A percentile compares a stretch with the other conserved stretches of the same genome.
Evolutionary conservation across 2,329 filamentous ascomycete genomes (phyloP).

Genomic region (Aspergillus ruber): DNA sequence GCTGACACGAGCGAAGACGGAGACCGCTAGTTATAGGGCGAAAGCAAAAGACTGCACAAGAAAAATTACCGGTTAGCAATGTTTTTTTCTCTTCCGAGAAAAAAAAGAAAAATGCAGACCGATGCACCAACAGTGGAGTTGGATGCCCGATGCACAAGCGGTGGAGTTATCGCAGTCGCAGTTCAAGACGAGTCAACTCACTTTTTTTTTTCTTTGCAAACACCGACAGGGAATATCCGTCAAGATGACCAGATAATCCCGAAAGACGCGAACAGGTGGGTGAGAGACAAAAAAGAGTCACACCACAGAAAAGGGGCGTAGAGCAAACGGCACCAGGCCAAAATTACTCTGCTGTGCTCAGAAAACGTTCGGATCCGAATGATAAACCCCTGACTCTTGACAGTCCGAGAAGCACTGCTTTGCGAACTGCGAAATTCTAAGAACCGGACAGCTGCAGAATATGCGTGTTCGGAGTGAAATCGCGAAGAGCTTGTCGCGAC

Average conservation of each 20-base stretch:
- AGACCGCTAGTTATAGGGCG: not conserved
- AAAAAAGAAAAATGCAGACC: not conserved
- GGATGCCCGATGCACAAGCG: slow-evolving; percentile 1
- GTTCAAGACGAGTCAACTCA: not conserved
- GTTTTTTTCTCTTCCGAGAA: not conserved
- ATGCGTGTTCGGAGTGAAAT: not conserved
- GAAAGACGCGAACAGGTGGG: not conserved
- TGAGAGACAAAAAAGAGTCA: not conserved
- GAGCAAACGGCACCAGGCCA: not conserved
- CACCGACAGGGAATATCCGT: too few species aligned
- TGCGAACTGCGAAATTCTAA: not conserved
- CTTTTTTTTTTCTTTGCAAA: not conserved
- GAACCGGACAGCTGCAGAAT: slow-evolving; percentile 7
- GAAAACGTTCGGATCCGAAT: not conserved
- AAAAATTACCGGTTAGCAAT: not conserved
- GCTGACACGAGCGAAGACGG: not conserved
- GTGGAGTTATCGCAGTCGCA: not conserved
- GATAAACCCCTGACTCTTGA: not conserved
- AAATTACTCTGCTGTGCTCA: not conserved
- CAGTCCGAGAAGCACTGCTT: not conserved
- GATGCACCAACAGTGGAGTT: not conserved
- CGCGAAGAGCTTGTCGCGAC: not conserved
- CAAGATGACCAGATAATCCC: not conserved
- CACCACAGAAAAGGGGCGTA: not conserved
- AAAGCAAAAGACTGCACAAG: not conserved